phyloP scores from a whole-genome alignment of 1,139 yeast genomes.

The Diutina rugosa region DNA sequence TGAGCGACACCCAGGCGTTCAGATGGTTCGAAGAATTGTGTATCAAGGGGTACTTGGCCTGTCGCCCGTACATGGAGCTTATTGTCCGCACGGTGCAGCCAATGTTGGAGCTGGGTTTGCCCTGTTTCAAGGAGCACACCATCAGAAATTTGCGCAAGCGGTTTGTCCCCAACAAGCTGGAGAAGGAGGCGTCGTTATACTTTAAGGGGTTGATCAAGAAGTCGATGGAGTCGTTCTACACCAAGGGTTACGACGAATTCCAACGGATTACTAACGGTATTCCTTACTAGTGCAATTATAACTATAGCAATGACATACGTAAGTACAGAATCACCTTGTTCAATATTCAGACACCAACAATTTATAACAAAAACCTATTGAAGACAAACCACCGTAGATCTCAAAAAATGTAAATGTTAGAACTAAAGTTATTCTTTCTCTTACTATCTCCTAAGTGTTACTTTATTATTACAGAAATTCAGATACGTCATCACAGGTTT shows the following conservation, averaged over 20 bases:
- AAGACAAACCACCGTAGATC: no score
- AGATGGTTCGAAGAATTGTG: slow-evolving; percentile 92
- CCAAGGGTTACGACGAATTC: slow-evolving; percentile 95
- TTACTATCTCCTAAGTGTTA: no score
- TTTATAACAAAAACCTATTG: no score
- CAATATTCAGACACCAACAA: no score
- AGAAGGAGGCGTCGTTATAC: slow-evolving; percentile 71
- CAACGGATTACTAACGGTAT: slow-evolving; percentile 93
- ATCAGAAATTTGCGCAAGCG: slow-evolving; percentile 65
- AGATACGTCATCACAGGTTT: not conserved
- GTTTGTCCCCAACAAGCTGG: slow-evolving; percentile 71
- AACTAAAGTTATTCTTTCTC: no score
- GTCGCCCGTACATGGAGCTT: slow-evolving; percentile 81
- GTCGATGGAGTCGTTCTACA: slow-evolving; percentile 78
- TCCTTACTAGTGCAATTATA: slow-evolving; percentile 43
- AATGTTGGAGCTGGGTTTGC: slow-evolving; percentile 91
- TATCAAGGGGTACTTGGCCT: slow-evolving; percentile 81
- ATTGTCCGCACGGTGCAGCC: slow-evolving; percentile 80
- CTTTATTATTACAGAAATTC: no score
- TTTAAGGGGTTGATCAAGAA: slow-evolving; percentile 68
- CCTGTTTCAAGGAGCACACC: slow-evolving; percentile 84
- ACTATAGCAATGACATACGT: no score
- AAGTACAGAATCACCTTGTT: no score
- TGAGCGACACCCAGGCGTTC: slow-evolving; percentile 73
- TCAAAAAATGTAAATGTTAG: no score